These are phyloP conservation scores for Guadua angustifolia DNA, from an alignment of 176 grass and related monocot genomes.

Conservation along the genomic window DNA sequence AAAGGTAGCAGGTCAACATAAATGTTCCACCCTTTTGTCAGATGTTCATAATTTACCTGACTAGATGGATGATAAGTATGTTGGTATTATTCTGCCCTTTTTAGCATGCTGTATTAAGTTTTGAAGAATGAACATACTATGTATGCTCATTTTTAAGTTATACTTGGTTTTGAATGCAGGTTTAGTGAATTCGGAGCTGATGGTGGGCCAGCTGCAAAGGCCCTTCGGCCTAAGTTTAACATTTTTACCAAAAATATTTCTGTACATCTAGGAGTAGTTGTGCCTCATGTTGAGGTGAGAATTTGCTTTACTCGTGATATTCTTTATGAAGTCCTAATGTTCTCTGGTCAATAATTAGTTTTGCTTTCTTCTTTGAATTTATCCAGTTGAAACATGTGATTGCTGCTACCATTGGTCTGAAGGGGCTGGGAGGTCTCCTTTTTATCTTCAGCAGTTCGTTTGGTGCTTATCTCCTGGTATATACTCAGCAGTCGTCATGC, in stretches of 20 bases:
- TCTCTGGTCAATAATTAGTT: neutral
- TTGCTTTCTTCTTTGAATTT: slow-evolving; percentile 34
- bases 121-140: neutral
- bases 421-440: slow-evolving; percentile 85
- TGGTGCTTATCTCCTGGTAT: slow-evolving; percentile 86
- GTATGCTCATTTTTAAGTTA: neutral
- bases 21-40: neutral
- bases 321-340: slow-evolving; percentile 1
- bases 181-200: slow-evolving; percentile 79
- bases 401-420: slow-evolving; percentile 68
- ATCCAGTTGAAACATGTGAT: slow-evolving; percentile 81
- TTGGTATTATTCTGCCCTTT: slow-evolving; percentile 1
- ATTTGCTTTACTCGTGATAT: slow-evolving; percentile 15
- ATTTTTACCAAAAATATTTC: slow-evolving; percentile 66
- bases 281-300: slow-evolving; percentile 75
- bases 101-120: neutral
- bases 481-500: neutral
- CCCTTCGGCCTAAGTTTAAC: slow-evolving; percentile 68
- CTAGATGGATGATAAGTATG: neutral
- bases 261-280: slow-evolving; percentile 60
- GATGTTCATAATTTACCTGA: neutral
- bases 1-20: neutral
- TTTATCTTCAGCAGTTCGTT: slow-evolving; percentile 90
- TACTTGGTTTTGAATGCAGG: slow-evolving; percentile 43
- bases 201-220: slow-evolving; percentile 89